Evolutionary conservation across 1,284 basidiomycete species (phyloP).

Genomic region (Gomphus sp.): DNA sequence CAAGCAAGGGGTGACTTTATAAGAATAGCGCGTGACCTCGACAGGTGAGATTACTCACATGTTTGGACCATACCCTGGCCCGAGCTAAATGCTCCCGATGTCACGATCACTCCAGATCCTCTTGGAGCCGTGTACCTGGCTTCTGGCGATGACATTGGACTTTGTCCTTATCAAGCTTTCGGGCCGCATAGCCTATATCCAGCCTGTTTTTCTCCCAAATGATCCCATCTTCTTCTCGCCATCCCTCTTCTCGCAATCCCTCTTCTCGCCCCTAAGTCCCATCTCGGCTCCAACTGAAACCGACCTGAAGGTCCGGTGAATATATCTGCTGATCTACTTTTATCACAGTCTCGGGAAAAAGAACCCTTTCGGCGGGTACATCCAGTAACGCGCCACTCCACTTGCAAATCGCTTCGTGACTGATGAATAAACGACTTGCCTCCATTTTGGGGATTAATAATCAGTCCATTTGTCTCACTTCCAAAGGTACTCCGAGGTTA

Average conservation of each 20-base stretch:
- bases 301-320: too few species aligned
- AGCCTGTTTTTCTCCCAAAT: too few species aligned
- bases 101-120: not conserved
- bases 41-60: too few species aligned
- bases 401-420: not conserved
- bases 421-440: not conserved
- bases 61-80: not conserved
- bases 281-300: not conserved
- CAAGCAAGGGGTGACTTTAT: not conserved
- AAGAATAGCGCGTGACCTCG: not conserved
- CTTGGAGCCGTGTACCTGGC: not conserved
- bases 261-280: not conserved
- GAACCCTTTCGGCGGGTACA: too few species aligned
- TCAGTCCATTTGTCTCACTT: not conserved
- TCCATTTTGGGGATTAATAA: not conserved
- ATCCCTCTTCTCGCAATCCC: not conserved
- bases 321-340: too few species aligned
- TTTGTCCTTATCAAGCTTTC: not conserved
- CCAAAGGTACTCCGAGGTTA: not conserved
- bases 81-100: not conserved
- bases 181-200: too few species aligned
- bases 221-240: not conserved
- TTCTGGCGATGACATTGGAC: not conserved
- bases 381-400: too few species aligned
- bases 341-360: too few species aligned